Evolutionary conservation across 2,329 filamentous ascomycete genomes (phyloP).

Genomic region (Pyricularia sp.): DNA sequence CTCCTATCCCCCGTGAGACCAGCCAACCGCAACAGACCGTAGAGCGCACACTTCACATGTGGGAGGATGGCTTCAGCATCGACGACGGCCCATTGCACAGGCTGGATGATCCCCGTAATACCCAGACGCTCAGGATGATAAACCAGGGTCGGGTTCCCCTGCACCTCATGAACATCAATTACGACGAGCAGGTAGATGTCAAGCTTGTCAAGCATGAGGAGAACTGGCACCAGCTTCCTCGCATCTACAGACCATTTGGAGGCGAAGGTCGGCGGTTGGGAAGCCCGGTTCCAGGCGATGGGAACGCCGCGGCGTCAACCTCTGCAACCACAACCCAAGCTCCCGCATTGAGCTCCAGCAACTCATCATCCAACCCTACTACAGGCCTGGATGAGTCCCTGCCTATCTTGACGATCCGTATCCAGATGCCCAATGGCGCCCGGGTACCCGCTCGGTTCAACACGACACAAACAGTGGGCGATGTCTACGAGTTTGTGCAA

Average conservation of each 20-base stretch:
- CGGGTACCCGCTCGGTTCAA: slow-evolving; percentile 76
- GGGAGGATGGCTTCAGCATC: slow-evolving; percentile 78
- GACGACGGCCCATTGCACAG: slow-evolving; percentile 71
- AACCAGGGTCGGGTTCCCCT: slow-evolving; percentile 65
- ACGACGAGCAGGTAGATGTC: slow-evolving; percentile 69
- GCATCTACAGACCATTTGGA: slow-evolving; percentile 66
- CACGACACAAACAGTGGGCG: slow-evolving; percentile 65
- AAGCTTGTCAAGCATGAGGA: slow-evolving; percentile 69
- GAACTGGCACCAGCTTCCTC: slow-evolving; percentile 63
- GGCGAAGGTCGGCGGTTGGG: slow-evolving; percentile 67
- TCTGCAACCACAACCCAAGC: slow-evolving; percentile 23
- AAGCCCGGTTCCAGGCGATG: slow-evolving; percentile 61
- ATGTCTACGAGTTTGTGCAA: slow-evolving; percentile 67
- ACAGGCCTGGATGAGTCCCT: slow-evolving; percentile 51
- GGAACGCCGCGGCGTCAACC: slow-evolving; percentile 15
- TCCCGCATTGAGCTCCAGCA: slow-evolving; percentile 15
- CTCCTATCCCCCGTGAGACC: slow-evolving; percentile 15
- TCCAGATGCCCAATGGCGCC: slow-evolving; percentile 70
- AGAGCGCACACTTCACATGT: slow-evolving; percentile 65
- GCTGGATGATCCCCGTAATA: slow-evolving; percentile 71
- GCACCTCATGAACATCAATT: slow-evolving; percentile 67
- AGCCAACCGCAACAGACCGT: slow-evolving; percentile 27
- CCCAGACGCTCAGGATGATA: slow-evolving; percentile 64
- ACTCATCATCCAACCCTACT: slow-evolving; percentile 21
- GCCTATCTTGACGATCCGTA: slow-evolving; percentile 61